A percentile compares a stretch with the other conserved stretches of the same genome.
These are phyloP conservation scores for Geoglossum cookeanum DNA, from an alignment of 2,329 filamentous ascomycete species.

Conservation along the genomic window DNA sequence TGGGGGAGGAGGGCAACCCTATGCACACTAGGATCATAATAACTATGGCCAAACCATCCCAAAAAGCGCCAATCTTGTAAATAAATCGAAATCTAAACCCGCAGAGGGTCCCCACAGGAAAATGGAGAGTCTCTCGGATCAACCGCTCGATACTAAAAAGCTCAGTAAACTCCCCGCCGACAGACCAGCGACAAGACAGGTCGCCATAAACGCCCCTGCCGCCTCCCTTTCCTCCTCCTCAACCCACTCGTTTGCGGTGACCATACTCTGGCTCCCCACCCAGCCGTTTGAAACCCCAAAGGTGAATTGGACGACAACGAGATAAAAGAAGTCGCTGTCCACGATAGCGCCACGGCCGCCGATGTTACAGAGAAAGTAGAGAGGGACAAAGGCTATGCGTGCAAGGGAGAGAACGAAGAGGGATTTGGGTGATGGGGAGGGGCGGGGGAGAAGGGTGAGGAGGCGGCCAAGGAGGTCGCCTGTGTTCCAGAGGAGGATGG, in stretches of 20 bases:
- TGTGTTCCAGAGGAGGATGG: slow-evolving; percentile 82
- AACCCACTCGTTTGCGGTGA: slow-evolving; percentile 68
- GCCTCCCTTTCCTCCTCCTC: slow-evolving; percentile 69
- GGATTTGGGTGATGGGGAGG: slow-evolving; percentile 42
- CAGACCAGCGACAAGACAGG: slow-evolving; percentile 72
- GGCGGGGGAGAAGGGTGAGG: slow-evolving; percentile 36
- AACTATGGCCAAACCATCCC: too few species aligned
- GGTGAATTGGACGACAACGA: slow-evolving; percentile 60
- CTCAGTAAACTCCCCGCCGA: slow-evolving; percentile 75
- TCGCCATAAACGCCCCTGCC: slow-evolving; percentile 81
- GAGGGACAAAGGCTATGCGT: slow-evolving; percentile 53
- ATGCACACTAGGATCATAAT: too few species aligned
- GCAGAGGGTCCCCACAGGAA: background rate
- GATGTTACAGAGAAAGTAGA: slow-evolving; percentile 85
- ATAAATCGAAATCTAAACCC: too few species aligned
- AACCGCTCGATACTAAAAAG: slow-evolving; percentile 31
- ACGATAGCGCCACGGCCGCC: slow-evolving; percentile 54
- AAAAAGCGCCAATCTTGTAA: too few species aligned
- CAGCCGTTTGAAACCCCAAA: slow-evolving; percentile 82
- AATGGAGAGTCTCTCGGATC: background rate
- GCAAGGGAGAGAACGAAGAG: slow-evolving; percentile 49
- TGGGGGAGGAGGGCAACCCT: too few species aligned
- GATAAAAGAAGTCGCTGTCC: slow-evolving; percentile 70
- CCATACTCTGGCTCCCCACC: slow-evolving; percentile 77
- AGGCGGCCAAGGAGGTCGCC: slow-evolving; percentile 70